Conservation (phyloP, 352 stramenopile genomes). For the Phytophthora constricta region DNA sequence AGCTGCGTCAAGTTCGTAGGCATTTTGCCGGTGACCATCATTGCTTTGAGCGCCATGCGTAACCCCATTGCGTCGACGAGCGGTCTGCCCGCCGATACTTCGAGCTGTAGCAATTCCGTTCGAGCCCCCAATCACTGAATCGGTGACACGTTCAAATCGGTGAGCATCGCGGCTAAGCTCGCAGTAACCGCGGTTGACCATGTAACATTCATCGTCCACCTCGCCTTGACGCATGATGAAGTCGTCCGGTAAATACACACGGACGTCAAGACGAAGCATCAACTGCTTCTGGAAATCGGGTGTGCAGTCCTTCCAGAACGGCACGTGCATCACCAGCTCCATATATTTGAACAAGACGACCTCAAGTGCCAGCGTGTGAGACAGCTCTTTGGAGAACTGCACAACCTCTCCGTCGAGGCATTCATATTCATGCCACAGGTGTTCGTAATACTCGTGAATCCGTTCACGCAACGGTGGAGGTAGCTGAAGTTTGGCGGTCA, state of each 20-base stretch:
- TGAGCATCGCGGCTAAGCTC: constrained; percentile 39
- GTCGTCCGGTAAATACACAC: constrained; percentile 78
- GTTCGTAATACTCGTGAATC: constrained; percentile 71
- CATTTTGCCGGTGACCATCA: constrained; percentile 19
- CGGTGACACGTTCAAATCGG: constrained; percentile 40
- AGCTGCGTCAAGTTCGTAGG: constrained; percentile 30
- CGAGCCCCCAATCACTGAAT: constrained; percentile 6
- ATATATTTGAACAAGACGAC: constrained; percentile 71
- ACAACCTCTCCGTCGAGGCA: constrained; percentile 64
- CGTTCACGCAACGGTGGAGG: constrained; percentile 54
- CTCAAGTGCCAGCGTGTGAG: constrained; percentile 60
- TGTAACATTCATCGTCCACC: constrained; percentile 70
- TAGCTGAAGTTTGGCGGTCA: constrained; percentile 63
- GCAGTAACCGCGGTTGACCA: constrained; percentile 70
- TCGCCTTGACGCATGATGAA: constrained; percentile 72
- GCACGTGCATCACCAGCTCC: constrained; percentile 64
- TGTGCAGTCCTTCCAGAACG: constrained; percentile 59
- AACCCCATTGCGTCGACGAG: constrained; percentile 3
- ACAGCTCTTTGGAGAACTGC: constrained; percentile 56
- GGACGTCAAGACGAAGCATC: constrained; percentile 56
- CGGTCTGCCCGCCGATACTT: constrained; percentile 15
- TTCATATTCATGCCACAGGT: constrained; percentile 73
- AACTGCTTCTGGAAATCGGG: constrained; percentile 77
- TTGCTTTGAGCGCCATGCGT: constrained; percentile 1
- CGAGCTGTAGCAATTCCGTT: constrained; percentile 7